Evolutionary conservation across 306 rosid genomes (phyloP).

Genomic region (Biancaea sappan): DNA sequence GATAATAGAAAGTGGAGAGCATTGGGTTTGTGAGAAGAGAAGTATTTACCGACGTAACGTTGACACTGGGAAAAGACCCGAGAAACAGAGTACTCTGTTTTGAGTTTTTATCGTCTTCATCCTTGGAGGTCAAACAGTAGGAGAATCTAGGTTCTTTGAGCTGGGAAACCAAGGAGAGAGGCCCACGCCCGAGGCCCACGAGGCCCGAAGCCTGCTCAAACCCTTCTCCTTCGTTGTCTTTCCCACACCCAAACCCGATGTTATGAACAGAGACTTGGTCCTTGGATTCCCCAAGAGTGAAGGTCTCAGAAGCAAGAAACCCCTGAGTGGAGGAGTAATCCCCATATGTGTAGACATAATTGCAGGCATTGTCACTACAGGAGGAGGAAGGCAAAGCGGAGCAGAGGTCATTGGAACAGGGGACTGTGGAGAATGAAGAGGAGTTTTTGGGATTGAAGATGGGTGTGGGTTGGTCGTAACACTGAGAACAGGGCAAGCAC

Average conservation of each 20-base stretch:
- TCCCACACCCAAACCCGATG: slow-evolving; percentile 88
- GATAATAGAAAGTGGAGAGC: slow-evolving; percentile 77
- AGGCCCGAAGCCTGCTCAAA: slow-evolving; percentile 77
- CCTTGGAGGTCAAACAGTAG: slow-evolving; percentile 70
- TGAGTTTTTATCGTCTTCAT: too few species aligned
- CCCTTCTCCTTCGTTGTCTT: slow-evolving; percentile 78
- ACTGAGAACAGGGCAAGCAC: slow-evolving; percentile 70
- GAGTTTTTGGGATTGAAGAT: slow-evolving; percentile 73
- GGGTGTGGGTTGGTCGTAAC: slow-evolving; percentile 70
- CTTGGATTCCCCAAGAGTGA: slow-evolving; percentile 53
- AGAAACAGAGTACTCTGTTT: slow-evolving; percentile 58
- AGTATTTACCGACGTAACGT: slow-evolving; percentile 37
- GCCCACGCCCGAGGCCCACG: slow-evolving; percentile 86
- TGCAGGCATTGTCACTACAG: slow-evolving; percentile 58
- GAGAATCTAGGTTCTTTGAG: slow-evolving; percentile 70
- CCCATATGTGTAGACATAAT: slow-evolving; percentile 71
- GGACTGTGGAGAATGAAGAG: slow-evolving; percentile 53
- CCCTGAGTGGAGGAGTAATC: slow-evolving; percentile 81
- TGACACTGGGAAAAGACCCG: slow-evolving; percentile 58
- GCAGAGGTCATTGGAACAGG: slow-evolving; percentile 60
- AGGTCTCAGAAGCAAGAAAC: slow-evolving; percentile 65
- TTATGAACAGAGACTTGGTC: slow-evolving; percentile 31
- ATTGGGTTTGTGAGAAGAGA: slow-evolving; percentile 66
- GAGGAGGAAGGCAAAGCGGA: slow-evolving; percentile 55
- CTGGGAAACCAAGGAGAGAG: slow-evolving; percentile 81